Percentiles rank a stretch among this genome's conserved stretches.
phyloP scores from a whole-genome alignment of 2,329 filamentous ascomycete species.

The Penicillium hesseltinei region DNA sequence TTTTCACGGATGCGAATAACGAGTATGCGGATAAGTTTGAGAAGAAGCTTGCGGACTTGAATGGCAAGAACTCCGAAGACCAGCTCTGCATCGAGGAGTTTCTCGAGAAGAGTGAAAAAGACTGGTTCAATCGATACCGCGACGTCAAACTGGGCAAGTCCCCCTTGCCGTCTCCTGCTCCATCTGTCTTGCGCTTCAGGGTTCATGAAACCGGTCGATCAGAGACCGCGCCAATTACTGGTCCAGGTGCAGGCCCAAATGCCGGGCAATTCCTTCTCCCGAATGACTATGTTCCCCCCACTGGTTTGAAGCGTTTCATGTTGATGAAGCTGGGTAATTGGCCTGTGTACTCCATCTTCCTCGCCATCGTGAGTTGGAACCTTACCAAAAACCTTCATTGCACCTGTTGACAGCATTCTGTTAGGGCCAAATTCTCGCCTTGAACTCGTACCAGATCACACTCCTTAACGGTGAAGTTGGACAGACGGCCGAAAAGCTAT shows the following conservation, averaged over 20 bases:
- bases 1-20: conserved; percentile 64
- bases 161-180: conserved; percentile 33
- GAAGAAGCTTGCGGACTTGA: conserved; percentile 54
- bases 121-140: conserved; percentile 62
- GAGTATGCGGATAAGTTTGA: conserved; percentile 61
- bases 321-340: conserved; percentile 59
- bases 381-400: background rate
- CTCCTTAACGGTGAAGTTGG: conserved; percentile 63
- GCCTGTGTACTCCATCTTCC: conserved; percentile 62
- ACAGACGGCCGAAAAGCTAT: conserved; percentile 59
- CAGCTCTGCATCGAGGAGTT: conserved; percentile 64
- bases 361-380: conserved; percentile 45
- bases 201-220: conserved; percentile 26
- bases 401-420: background rate
- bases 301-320: conserved; percentile 56
- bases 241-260: conserved; percentile 35
- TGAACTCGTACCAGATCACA: conserved; percentile 67
- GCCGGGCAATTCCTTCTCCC: conserved; percentile 55
- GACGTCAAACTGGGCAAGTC: conserved; percentile 57
- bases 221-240: conserved; percentile 28
- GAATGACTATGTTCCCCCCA: conserved; percentile 56
- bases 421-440: conserved; percentile 59
- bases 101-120: conserved; percentile 63
- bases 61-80: conserved; percentile 56
- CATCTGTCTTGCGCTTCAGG: conserved; percentile 7